Percentiles rank a stretch among this genome's conserved stretches.
phyloP scores from a whole-genome alignment of 2,329 filamentous ascomycete species.

The Penicillium fuscoglaucum region DNA sequence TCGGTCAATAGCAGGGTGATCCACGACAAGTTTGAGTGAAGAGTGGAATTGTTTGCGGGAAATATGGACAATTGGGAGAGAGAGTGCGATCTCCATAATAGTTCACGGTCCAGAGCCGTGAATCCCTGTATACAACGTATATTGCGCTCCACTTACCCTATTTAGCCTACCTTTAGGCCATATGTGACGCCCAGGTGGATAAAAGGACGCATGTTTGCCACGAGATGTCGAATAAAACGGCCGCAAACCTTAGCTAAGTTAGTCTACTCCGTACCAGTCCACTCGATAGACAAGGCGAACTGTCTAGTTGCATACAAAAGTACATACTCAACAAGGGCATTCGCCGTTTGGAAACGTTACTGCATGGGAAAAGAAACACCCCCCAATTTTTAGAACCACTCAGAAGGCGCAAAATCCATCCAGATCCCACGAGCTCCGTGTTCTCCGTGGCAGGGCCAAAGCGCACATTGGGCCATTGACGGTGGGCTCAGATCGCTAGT shows the following conservation, averaged over 20 bases:
- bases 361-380: neutral
- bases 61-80: neutral
- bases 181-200: neutral
- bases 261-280: neutral
- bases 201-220: neutral
- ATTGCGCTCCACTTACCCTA: neutral
- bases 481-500: constrained; percentile 1
- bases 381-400: neutral
- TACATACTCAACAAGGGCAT: neutral
- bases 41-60: neutral
- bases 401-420: neutral
- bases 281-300: neutral
- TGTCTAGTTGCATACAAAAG: neutral
- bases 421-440: neutral
- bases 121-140: neutral
- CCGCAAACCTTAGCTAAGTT: neutral
- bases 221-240: constrained; percentile 1
- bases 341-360: neutral
- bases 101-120: neutral
- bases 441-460: neutral
- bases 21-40: neutral
- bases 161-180: neutral
- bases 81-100: constrained; percentile 1
- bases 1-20: neutral
- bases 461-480: neutral